These are phyloP conservation scores for Coffea canephora DNA, from an alignment of 257 asterid genomes.

Conservation along the genomic window DNA sequence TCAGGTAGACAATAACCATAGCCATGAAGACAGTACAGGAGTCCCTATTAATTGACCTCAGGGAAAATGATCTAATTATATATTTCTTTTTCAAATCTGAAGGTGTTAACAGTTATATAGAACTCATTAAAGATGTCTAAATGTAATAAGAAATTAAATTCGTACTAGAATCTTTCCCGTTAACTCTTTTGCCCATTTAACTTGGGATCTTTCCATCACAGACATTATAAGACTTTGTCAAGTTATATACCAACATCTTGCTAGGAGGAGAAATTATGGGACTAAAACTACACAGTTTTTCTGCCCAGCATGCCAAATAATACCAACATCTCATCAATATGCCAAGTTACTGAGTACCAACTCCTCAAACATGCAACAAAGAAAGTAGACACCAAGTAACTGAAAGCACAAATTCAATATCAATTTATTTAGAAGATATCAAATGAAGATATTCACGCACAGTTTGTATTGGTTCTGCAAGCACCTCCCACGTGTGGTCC, in stretches of 20 bases:
- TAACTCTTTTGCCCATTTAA: too few species aligned
- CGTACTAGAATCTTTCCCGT: too few species aligned
- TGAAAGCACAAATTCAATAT: neutral
- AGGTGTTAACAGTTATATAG: neutral
- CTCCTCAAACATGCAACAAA: neutral
- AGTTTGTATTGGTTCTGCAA: slow-evolving; percentile 97
- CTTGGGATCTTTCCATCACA: too few species aligned
- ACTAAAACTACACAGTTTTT: neutral
- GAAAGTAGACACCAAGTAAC: neutral
- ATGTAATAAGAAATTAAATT: neutral
- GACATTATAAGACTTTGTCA: neutral
- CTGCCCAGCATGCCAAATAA: neutral
- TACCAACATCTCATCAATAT: neutral
- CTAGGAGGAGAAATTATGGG: too few species aligned
- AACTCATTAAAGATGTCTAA: neutral
- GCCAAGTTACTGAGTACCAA: neutral
- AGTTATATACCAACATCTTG: neutral
- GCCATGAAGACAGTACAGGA: neutral
- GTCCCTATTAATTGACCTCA: neutral
- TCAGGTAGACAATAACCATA: neutral
- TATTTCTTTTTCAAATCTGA: neutral
- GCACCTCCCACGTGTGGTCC: slow-evolving; percentile 83
- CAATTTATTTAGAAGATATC: neutral
- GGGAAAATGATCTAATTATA: neutral
- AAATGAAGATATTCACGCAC: slow-evolving; percentile 37